These are phyloP conservation scores for Kwoniella botswanensis DNA, from an alignment of 768 basidiomycete genomes.

Conservation along the genomic window DNA sequence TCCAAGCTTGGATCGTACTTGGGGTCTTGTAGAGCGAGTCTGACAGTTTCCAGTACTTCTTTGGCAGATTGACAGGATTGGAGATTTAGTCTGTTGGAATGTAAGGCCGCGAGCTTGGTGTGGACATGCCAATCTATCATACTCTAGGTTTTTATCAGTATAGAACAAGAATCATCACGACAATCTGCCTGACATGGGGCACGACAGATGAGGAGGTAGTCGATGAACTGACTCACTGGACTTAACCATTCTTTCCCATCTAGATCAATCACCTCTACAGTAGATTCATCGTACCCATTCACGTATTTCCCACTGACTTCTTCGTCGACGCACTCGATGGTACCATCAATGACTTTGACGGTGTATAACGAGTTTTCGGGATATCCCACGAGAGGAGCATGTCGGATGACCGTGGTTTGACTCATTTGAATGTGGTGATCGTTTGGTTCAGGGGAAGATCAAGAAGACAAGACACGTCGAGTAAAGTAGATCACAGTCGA, in stretches of 20 bases:
- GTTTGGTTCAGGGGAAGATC: background rate
- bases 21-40: slow-evolving; percentile 6
- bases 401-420: background rate
- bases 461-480: background rate
- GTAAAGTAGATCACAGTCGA: too few relatives aligned
- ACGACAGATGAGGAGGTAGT: background rate
- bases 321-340: slow-evolving; percentile 1
- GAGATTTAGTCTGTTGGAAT: slow-evolving; percentile 18
- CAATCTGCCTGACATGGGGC: too few relatives aligned
- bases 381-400: slow-evolving; percentile 10
- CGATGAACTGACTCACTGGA: background rate
- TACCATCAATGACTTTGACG: background rate
- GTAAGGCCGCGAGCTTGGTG: slow-evolving; percentile 7
- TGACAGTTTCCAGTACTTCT: slow-evolving; percentile 13
- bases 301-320: background rate
- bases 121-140: slow-evolving; percentile 25
- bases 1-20: slow-evolving; percentile 15
- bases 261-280: background rate
- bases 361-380: background rate
- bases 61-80: slow-evolving; percentile 9
- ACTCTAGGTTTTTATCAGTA: slow-evolving; percentile 1
- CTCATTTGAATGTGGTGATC: background rate
- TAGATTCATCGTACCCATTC: slow-evolving; percentile 4
- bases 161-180: too few relatives aligned
- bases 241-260: slow-evolving; percentile 10